Conservation (phyloP, 2,329 filamentous ascomycete species). For the Cercospora berteroae region DNA sequence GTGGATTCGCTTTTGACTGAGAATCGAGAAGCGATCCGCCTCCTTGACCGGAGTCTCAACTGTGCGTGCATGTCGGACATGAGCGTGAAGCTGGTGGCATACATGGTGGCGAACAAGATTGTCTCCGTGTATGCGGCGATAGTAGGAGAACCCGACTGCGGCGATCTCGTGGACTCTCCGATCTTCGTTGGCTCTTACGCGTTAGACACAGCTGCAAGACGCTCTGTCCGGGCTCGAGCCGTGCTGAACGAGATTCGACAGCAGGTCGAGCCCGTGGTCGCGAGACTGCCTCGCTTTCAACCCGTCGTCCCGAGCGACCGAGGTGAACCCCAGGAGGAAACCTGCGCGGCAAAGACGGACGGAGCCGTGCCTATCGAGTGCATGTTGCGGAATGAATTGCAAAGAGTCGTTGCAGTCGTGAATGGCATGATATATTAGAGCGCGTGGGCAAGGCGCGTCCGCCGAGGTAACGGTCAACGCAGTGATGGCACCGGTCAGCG, state of each 20-base stretch:
- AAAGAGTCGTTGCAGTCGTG: neutral
- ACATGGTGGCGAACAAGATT: conserved; percentile 7
- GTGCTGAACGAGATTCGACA: conserved; percentile 8
- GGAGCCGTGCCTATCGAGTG: neutral
- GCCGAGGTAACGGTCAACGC: neutral
- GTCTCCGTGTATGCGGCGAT: conserved; percentile 8
- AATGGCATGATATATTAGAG: neutral
- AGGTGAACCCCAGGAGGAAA: neutral
- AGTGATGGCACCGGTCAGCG: neutral
- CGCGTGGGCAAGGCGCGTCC: neutral
- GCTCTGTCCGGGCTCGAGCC: conserved; percentile 1
- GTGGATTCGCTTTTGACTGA: conserved; percentile 4
- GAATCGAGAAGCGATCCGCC: conserved; percentile 13
- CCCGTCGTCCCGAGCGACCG: neutral
- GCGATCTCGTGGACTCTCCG: neutral
- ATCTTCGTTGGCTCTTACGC: conserved; percentile 4
- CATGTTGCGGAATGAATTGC: neutral
- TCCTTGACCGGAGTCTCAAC: conserved; percentile 1
- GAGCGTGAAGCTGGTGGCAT: conserved; percentile 2
- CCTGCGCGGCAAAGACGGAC: neutral
- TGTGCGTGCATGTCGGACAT: conserved; percentile 3
- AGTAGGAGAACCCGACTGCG: neutral
- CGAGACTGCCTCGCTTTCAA: conserved; percentile 1
- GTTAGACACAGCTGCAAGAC: conserved; percentile 5
- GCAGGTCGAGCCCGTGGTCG: conserved; percentile 5